Evolutionary conservation across 805 yeast genomes (phyloP), one percentile per base, ranked within the genome.

Genomic region (Saccharomyces kudriavzevii): DNA sequence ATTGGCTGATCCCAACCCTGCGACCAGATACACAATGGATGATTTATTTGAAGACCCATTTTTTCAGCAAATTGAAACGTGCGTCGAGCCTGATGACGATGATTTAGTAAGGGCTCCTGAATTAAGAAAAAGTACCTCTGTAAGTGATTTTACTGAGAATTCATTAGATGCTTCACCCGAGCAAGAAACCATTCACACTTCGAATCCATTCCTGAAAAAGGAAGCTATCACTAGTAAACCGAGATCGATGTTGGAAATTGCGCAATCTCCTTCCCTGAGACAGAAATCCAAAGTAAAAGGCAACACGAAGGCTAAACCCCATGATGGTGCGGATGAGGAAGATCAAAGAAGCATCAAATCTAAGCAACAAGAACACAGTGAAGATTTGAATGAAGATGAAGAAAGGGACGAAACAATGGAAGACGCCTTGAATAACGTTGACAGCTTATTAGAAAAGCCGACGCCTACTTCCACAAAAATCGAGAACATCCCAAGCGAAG

Each of bases 31-130:
- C 63, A 74, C 78, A 11, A 60, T 87, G 56, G 75, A 77, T 0
- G 74, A 76, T 20, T 68, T 87, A 29, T 81, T 83, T 56, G 63
- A 74, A 2, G 90, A 86, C 60, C 82, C 85, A 5, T 86, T 87
- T 83, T 85, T 86, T 63, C 71, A 67, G 28, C 58, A 70, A 4
- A 72, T 85, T 49, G 86, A 81, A 57, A 80, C 81, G 72, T 86
- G 92, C 65, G 66, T 65, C 35, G 66, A 61, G 22, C 61, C 63
- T 1, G 51, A 57, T 40, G 49, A 52, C 20, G 68, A 61, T 29
- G 59, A 56, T 5, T 53, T 54, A 40, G 52, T 59, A 13, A 60
- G 57, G 27, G 49, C 50, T 14, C 72, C 72, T 8, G 64, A 61
- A 24, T 53, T 68, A 14, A 60, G 60, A 51, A 61, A 58, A 27